A percentile compares a stretch with the other conserved stretches of the same genome.
These are phyloP conservation scores for Colletotrichum agaves DNA, from an alignment of 2,329 filamentous ascomycete genomes.

Conservation along the genomic window DNA sequence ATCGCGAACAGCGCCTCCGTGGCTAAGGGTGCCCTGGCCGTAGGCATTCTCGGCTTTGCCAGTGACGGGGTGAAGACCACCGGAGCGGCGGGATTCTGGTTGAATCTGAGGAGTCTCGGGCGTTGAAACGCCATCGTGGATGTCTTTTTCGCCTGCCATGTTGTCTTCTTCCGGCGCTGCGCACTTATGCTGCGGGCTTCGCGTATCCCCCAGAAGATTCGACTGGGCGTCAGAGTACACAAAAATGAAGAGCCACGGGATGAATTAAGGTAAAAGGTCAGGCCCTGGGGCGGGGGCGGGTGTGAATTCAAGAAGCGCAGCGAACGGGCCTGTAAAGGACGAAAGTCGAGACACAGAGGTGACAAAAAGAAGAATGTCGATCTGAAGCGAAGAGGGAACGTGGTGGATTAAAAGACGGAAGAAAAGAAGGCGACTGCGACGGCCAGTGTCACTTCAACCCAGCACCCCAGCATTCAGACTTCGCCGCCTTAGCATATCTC, in stretches of 20 bases:
- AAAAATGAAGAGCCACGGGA: too few species aligned
- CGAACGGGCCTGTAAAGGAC: constrained; percentile 4
- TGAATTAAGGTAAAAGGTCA: not conserved
- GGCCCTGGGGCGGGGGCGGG: constrained; percentile 1
- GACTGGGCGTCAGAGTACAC: too few species aligned
- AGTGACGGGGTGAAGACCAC: not conserved
- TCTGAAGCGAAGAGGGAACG: constrained; percentile 6
- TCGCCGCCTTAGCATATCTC: constrained; percentile 7
- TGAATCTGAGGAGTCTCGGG: constrained; percentile 31
- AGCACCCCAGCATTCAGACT: not conserved
- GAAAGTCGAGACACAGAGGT: constrained; percentile 18
- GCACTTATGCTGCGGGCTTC: not conserved
- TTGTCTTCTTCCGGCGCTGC: not conserved
- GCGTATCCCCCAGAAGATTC: too few species aligned
- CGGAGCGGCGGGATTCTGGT: constrained; percentile 7
- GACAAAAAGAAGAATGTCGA: constrained; percentile 1
- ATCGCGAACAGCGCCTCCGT: constrained; percentile 9
- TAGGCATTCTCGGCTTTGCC: constrained; percentile 1
- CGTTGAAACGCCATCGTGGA: constrained; percentile 30
- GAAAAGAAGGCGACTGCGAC: constrained; percentile 5
- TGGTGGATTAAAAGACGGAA: constrained; percentile 18
- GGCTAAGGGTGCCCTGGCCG: not conserved
- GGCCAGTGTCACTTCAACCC: not conserved
- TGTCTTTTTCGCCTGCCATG: constrained; percentile 27
- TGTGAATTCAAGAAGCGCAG: not conserved